These are phyloP conservation scores for Isatis tinctoria DNA, from an alignment of 345 rosid genomes.

Conservation along the genomic window DNA sequence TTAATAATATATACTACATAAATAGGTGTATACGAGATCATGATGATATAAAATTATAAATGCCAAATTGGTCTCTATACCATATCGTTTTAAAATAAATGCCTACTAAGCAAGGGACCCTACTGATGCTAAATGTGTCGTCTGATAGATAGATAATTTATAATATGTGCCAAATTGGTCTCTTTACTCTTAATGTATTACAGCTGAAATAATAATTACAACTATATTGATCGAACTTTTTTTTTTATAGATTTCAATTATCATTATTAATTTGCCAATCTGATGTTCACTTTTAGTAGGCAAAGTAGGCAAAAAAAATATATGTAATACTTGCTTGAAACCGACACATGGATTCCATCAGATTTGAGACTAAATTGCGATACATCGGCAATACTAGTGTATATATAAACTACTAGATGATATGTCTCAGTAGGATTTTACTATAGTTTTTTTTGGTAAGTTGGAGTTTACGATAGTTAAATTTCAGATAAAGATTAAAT, in stretches of 20 bases:
- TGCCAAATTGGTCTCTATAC: background rate
- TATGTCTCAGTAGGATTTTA: too few relatives aligned
- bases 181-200: background rate
- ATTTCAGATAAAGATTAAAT: too few relatives aligned
- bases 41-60: background rate
- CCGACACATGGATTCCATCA: too few relatives aligned
- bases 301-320: too few relatives aligned
- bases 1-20: background rate
- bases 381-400: too few relatives aligned
- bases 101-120: constrained; percentile 9
- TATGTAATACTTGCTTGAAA: too few relatives aligned
- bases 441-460: too few relatives aligned
- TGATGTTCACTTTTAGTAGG: background rate
- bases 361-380: too few relatives aligned
- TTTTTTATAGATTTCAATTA: background rate
- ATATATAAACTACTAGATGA: too few relatives aligned
- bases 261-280: background rate
- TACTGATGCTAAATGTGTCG: background rate
- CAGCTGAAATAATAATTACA: background rate
- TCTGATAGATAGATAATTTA: background rate
- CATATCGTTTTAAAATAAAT: constrained; percentile 2
- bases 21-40: constrained; percentile 10
- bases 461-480: too few relatives aligned
- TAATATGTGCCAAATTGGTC: background rate
- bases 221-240: background rate